Conservation (phyloP, 2,329 filamentous ascomycete species). For the Akanthomyces muscarius region DNA sequence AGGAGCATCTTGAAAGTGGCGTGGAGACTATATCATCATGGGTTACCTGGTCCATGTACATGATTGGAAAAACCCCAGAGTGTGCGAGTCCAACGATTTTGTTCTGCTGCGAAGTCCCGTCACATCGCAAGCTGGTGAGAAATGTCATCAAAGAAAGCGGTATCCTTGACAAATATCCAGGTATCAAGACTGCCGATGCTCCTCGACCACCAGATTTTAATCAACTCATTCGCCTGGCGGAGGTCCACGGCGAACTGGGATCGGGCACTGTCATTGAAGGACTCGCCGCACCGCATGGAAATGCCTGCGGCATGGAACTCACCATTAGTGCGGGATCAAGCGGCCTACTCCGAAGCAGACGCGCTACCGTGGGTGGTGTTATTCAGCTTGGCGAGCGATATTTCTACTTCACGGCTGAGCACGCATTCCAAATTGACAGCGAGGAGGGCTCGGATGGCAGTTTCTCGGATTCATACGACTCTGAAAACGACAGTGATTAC, state of each 20-base stretch:
- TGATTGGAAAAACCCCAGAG: not conserved
- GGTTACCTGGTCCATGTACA: constrained; percentile 5
- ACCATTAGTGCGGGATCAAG: not conserved
- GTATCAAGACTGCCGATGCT: constrained; percentile 1
- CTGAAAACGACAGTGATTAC: not conserved
- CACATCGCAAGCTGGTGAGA: not conserved
- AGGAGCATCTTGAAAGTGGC: not conserved
- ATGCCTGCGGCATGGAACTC: not conserved
- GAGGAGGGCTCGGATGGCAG: not conserved
- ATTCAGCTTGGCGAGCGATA: not conserved
- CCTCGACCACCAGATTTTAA: not conserved
- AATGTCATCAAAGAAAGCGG: not conserved
- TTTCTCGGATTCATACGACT: not conserved
- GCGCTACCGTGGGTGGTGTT: not conserved
- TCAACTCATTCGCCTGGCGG: not conserved
- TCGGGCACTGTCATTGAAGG: not conserved
- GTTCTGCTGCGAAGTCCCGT: not conserved
- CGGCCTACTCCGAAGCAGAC: not conserved
- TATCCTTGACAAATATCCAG: not conserved
- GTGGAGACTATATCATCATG: not conserved
- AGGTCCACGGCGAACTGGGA: not conserved
- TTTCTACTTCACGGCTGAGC: constrained; percentile 1
- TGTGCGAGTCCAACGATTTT: not conserved
- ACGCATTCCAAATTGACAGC: not conserved
- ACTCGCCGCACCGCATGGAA: not conserved